Percentiles rank a stretch among this genome's conserved stretches.
Conservation (phyloP, 768 basidiomycete species). For the Agrocybe praecox region DNA sequence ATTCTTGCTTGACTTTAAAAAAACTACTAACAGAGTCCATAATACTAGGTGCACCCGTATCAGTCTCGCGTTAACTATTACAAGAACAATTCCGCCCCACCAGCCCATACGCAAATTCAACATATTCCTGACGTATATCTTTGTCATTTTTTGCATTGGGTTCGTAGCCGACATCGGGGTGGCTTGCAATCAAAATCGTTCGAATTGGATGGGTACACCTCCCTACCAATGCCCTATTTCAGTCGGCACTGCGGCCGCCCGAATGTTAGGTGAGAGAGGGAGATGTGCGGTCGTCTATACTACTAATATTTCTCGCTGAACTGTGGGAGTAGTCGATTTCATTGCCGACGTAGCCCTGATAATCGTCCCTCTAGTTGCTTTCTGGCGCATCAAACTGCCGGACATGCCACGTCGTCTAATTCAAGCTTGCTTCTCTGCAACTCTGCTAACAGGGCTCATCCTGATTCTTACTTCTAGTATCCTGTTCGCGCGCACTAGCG, state of each 20-base stretch:
- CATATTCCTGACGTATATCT: conserved; percentile 10
- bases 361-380: conserved; percentile 13
- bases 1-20: too few species aligned
- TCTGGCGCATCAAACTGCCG: conserved; percentile 16
- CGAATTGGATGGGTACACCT: conserved; percentile 1
- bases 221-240: conserved; percentile 12
- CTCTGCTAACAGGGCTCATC: conserved; percentile 10
- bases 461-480: not conserved
- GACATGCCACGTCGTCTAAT: conserved; percentile 14
- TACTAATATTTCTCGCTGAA: not conserved
- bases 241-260: not conserved
- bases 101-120: conserved; percentile 5
- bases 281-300: not conserved
- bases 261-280: conserved; percentile 9
- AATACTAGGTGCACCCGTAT: conserved; percentile 10
- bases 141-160: conserved; percentile 3
- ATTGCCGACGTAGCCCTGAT: conserved; percentile 16
- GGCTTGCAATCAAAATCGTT: not conserved
- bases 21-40: not conserved
- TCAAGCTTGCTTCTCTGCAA: conserved; percentile 18
- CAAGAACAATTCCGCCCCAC: conserved; percentile 10
- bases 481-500: conserved; percentile 1
- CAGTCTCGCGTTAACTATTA: conserved; percentile 15
- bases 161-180: not conserved
- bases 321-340: conserved; percentile 17